Conservation (phyloP, 1,284 basidiomycete genomes). For the Ustilago vetiveriae region DNA sequence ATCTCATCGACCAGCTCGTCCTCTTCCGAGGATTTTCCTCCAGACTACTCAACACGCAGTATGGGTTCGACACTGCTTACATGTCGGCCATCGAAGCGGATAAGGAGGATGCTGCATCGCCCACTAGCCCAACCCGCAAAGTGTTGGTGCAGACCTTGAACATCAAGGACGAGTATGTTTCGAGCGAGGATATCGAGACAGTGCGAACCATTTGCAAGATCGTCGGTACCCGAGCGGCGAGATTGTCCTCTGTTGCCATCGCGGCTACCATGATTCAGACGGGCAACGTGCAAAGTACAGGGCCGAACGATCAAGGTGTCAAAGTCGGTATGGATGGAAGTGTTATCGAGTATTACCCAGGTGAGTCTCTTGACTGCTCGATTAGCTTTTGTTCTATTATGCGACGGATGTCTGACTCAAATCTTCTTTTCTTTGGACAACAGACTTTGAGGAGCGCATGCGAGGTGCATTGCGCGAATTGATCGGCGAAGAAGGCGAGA, state of each 20-base stretch:
- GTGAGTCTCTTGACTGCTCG: background rate
- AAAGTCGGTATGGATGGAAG: conserved; percentile 68
- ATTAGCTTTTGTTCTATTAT: background rate
- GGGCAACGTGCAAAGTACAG: conserved; percentile 71
- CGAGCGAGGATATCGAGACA: conserved; percentile 73
- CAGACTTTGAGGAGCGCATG: conserved; percentile 79
- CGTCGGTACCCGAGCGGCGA: conserved; percentile 83
- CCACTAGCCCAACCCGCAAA: conserved; percentile 66
- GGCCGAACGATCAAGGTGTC: conserved; percentile 59
- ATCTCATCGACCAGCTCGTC: conserved; percentile 78
- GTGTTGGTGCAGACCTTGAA: conserved; percentile 76
- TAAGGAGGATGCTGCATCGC: conserved; percentile 32
- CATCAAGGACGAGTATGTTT: conserved; percentile 70
- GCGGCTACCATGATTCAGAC: conserved; percentile 87
- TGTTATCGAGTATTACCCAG: conserved; percentile 77
- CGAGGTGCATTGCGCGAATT: conserved; percentile 78
- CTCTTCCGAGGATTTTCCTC: conserved; percentile 85
- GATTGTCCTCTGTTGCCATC: conserved; percentile 84
- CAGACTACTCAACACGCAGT: conserved; percentile 80
- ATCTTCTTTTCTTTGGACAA: too few species aligned
- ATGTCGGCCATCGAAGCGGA: conserved; percentile 83
- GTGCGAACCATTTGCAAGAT: conserved; percentile 81
- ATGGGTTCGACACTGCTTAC: conserved; percentile 90
- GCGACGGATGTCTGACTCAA: too few species aligned
- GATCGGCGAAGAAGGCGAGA: conserved; percentile 82